Conservation (phyloP, 2,329 filamentous ascomycete species). For the Diaporthe sp. region DNA sequence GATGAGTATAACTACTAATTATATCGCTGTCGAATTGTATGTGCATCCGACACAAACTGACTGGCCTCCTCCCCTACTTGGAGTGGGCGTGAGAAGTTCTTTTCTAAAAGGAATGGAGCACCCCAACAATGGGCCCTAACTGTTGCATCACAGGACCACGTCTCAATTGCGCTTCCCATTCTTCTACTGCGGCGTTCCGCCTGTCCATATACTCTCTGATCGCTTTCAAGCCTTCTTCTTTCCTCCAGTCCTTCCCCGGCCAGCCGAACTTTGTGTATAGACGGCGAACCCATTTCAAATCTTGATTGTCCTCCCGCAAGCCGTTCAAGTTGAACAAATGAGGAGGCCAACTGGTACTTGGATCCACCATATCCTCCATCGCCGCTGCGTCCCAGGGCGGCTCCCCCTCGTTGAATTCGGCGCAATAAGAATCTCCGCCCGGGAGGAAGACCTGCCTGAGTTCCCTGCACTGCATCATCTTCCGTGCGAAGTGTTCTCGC, state of each 20-base stretch:
- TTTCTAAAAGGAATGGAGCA: not conserved
- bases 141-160: too few species aligned
- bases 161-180: not conserved
- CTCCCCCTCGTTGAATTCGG: accelerated
- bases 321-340: too few species aligned
- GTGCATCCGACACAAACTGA: too few species aligned
- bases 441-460: not conserved
- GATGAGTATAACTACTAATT: not conserved
- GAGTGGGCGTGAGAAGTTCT: not conserved
- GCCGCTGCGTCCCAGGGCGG: not conserved
- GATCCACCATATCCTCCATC: not conserved
- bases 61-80: not conserved
- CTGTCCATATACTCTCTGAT: not conserved
- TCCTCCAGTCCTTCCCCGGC: not conserved
- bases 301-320: too few species aligned
- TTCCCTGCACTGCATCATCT: not conserved
- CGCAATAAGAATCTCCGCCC: not conserved
- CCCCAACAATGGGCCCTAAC: too few species aligned
- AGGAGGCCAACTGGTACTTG: not conserved
- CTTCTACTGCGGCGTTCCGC: not conserved
- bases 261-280: not conserved
- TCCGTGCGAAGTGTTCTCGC: not conserved
- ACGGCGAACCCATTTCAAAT: not conserved
- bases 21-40: too few species aligned
- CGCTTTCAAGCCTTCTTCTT: not conserved